Evolutionary conservation across 78 protist genomes (phyloP).

Genomic region (Polysphondylium violaceum): DNA sequence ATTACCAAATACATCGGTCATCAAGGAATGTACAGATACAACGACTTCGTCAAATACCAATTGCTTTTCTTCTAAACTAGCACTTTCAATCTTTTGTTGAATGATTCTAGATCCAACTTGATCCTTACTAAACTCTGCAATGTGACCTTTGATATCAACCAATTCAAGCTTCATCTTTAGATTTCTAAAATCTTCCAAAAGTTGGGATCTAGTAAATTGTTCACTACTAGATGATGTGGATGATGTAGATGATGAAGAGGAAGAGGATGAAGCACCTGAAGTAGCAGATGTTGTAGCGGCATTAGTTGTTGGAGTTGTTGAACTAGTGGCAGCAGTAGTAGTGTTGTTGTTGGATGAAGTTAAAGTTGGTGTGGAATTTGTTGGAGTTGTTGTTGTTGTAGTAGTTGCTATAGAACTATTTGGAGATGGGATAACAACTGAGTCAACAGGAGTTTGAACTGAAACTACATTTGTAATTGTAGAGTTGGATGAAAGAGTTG

Average conservation of each 20-base stretch:
- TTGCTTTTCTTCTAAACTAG: slow-evolving; percentile 88
- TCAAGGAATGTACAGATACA: slow-evolving; percentile 83
- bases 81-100: slow-evolving; percentile 95
- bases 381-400: slow-evolving; percentile 4
- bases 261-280: background rate
- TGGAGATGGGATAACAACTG: too few relatives aligned
- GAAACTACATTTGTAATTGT: too few relatives aligned
- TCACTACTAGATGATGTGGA: background rate
- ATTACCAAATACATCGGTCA: slow-evolving; percentile 99
- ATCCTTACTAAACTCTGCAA: slow-evolving; percentile 94
- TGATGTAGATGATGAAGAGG: slow-evolving; percentile 13
- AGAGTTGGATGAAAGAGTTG: background rate
- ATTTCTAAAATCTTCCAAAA: slow-evolving; percentile 81
- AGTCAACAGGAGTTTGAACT: too few relatives aligned
- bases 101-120: slow-evolving; percentile 99
- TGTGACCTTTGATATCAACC: slow-evolving; percentile 88
- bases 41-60: slow-evolving; percentile 91
- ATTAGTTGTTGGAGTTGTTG: background rate
- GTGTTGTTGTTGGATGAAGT: background rate
- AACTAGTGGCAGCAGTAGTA: background rate
- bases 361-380: slow-evolving; percentile 3
- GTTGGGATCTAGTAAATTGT: slow-evolving; percentile 40
- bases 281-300: background rate
- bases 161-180: slow-evolving; percentile 74
- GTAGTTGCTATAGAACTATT: slow-evolving; percentile 2